Conservation (phyloP, 495 filamentous ascomycete genomes). For the Geoglossum glabrum region DNA sequence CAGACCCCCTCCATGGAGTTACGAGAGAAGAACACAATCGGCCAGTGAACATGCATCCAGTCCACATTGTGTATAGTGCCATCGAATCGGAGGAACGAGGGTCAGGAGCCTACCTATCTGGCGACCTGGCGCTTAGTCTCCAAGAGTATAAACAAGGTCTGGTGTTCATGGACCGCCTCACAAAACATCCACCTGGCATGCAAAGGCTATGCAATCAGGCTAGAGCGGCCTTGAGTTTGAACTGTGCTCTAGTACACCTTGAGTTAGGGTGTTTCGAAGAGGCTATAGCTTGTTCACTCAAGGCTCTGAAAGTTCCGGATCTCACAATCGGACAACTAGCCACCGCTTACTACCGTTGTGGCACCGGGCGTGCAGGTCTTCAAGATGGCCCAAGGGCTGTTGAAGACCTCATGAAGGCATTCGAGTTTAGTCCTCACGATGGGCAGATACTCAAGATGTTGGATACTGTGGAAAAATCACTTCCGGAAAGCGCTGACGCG, state of each 20-base stretch:
- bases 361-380: neutral
- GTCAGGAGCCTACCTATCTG: neutral
- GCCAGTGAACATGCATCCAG: neutral
- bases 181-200: neutral
- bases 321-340: neutral
- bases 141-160: neutral
- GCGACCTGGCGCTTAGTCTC: neutral
- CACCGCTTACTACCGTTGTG: neutral
- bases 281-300: neutral
- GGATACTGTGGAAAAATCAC: neutral
- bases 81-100: neutral
- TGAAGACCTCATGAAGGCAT: neutral
- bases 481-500: neutral
- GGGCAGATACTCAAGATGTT: neutral
- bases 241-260: neutral
- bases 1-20: neutral
- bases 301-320: neutral
- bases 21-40: neutral
- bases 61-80: neutral
- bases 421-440: neutral
- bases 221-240: neutral
- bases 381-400: neutral
- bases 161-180: neutral
- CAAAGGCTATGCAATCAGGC: neutral
- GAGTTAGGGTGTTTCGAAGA: neutral